Evolutionary conservation across 2,329 filamentous ascomycete species (phyloP), one percentile per base, ranked within the genome.

Genomic region (Fusarium nodosum): DNA sequence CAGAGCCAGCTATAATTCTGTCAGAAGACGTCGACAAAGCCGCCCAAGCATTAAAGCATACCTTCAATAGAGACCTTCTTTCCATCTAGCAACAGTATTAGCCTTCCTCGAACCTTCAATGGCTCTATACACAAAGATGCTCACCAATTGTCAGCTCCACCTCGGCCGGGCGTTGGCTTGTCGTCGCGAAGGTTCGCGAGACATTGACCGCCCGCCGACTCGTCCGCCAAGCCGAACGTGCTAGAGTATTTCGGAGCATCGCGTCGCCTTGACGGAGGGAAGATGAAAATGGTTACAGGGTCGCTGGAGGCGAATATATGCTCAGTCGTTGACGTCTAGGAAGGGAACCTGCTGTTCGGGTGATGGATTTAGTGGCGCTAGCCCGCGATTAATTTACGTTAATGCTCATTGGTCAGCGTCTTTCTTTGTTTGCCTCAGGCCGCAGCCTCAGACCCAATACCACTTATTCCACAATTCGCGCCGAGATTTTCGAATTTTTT

Each of bases 41-140:
- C 56, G 51, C 31, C 65, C 57, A 76, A 60, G 47, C 45, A 56
- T 53, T 61, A 38, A 62, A 57, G 41, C 77, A 74, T 90, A 97
- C 94, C 93, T 92, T 97, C 94, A 81, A 99, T 94, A 69, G 94
- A 97, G 59, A 99, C 91, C 84, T 97, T 97, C 87, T 97, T 97
- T 79, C 95, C 96, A 89, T 99, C 95, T 94, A 79, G 45, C 44
- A 73, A 46, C 60, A 39, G 39, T 45, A 77, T 82, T 75, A 82
- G 79, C 75, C 66, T 65, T 38, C 31, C 41, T 65, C 48, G 45
- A 41, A 33, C 57, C 30, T 51, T 68, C 78, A 79, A 79, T 78
- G 75, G 79, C 70, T 71, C 50, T 55, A 47, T 62, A 52, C 64
- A 61, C 53, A 67, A 67, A 72, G 61, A 71, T 72, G 75, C 79